Conservation (phyloP, 306 rosid species). For the Castanea crenata region DNA sequence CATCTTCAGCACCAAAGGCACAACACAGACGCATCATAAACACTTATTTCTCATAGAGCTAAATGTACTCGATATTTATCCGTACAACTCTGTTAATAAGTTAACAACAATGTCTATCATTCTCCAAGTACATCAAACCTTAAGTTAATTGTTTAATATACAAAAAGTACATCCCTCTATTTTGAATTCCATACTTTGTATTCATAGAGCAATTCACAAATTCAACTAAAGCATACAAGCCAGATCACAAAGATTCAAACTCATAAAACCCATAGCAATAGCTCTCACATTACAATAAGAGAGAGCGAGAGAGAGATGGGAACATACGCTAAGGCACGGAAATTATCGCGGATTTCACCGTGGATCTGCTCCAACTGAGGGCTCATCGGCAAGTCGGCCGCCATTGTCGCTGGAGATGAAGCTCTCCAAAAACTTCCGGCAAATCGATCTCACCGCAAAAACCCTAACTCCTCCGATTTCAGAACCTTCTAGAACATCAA, state of each 20-base stretch:
- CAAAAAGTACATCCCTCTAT: not conserved
- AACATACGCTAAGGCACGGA: conserved; percentile 90
- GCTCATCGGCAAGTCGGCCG: conserved; percentile 69
- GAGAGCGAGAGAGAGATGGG: not conserved
- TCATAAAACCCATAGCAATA: not conserved
- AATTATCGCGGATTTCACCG: conserved; percentile 87
- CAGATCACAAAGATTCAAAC: not conserved
- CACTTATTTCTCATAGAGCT: not conserved
- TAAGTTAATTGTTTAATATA: not conserved
- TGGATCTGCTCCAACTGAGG: conserved; percentile 99
- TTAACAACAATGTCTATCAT: not conserved
- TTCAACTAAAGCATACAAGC: not conserved
- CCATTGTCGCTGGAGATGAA: conserved; percentile 58
- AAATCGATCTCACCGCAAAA: conserved; percentile 17
- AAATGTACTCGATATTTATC: not conserved
- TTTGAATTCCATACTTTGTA: not conserved
- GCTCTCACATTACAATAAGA: not conserved
- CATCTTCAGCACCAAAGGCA: not conserved
- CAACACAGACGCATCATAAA: not conserved
- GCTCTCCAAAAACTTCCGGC: conserved; percentile 32
- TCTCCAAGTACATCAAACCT: not conserved
- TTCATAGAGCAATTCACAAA: not conserved
- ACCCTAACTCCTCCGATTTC: conserved; percentile 29
- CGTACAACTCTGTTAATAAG: not conserved
- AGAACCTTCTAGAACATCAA: not conserved